These are phyloP conservation scores for Botrytis fragariae DNA, from an alignment of 2,329 filamentous ascomycete genomes.

Conservation along the genomic window DNA sequence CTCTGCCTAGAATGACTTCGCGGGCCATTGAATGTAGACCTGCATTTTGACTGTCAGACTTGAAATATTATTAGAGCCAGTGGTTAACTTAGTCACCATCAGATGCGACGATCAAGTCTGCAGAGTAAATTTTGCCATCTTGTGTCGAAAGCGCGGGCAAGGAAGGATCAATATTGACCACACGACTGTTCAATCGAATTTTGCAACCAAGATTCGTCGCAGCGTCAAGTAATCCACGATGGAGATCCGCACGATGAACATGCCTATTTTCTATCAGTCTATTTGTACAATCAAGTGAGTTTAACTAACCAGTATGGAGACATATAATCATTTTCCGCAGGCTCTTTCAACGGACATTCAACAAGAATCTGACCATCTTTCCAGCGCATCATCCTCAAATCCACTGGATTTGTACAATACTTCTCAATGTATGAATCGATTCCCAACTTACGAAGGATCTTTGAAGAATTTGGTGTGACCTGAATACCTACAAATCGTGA, in stretches of 20 bases:
- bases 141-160: background rate
- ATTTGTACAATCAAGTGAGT: background rate
- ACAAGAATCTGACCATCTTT: constrained; percentile 25
- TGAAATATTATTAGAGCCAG: background rate
- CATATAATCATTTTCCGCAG: constrained; percentile 23
- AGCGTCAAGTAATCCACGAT: background rate
- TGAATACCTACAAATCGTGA: constrained; percentile 4
- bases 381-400: constrained; percentile 29
- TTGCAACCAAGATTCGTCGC: background rate
- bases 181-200: background rate
- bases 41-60: background rate
- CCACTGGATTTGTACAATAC: constrained; percentile 25
- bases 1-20: constrained; percentile 41
- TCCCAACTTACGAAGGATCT: background rate
- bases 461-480: background rate
- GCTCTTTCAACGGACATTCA: constrained; percentile 26
- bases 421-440: constrained; percentile 23
- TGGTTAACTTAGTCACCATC: background rate
- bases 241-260: constrained; percentile 1
- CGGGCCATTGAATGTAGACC: constrained; percentile 4
- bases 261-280: background rate
- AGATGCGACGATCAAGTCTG: background rate
- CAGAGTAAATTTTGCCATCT: background rate
- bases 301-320: background rate
- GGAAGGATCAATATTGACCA: background rate